Base-by-base conservation (phyloP, 2,329 filamentous ascomycete genomes). In the Bipolaris zeicola region DNA sequence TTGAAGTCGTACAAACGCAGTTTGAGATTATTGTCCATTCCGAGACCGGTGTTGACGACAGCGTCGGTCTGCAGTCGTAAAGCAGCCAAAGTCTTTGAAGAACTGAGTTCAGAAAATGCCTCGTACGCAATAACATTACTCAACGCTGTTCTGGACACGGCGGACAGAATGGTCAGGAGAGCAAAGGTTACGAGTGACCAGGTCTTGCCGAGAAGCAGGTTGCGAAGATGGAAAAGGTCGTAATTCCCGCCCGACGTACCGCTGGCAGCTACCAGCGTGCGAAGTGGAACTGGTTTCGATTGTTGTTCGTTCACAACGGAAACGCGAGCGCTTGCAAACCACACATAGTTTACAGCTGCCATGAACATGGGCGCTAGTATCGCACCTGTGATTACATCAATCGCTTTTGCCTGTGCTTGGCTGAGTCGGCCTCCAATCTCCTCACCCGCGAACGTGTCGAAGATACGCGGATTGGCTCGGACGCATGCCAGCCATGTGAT, bases 261-360 rank as follows among this genome's bases (percentile, higher is more conserved):
- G 41, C 62, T 63, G 13, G 58, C 52, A 11, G 37, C 51, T 5
- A 58, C 49, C 8, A 60, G 37, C 3, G 53, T 26, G 5, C 44
- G 26, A 7, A 62, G 44, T 6, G 58, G 52, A 31, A 58, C 47
- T 22, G 33, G 22, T 24, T 52, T 42, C 37, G 38, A 18, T 11
- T 47, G 31, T 22, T 58, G 53, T 45, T 65, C 63, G 22, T 56
- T 62, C 14, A 61, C 43, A 7, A 50, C 59, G 6, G 61, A 59
- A 5, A 61, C 59, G 5, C 51, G 58, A 13, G 62, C 61, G 33
- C 51, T 62, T 18, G 28, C 47, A 34, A 65, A 64, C 61, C 61
- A 62, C 33, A 58, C 11, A 14, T 33, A 58, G 46, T 64, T 59
- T 10, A 64, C 36, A 7, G 34, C 43, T 5, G 49, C 26, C 55